A percentile compares a stretch with the other conserved stretches of the same genome.
Conservation (phyloP, 2,329 filamentous ascomycete species). For the Exophiala aquamarina region DNA sequence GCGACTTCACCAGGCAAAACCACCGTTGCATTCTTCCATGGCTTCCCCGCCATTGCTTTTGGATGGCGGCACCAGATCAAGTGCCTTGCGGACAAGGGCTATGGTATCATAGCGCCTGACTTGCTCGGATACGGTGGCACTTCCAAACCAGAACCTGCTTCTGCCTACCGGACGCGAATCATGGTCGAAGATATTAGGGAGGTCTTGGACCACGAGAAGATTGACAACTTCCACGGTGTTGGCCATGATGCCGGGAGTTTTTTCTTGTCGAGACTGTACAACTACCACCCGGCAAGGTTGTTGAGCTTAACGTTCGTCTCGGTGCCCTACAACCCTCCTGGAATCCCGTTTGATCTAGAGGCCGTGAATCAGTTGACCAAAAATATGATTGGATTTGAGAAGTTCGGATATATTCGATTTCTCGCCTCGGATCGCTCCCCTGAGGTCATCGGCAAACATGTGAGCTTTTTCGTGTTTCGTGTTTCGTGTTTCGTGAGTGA, state of each 20-base stretch:
- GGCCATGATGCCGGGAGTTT: slow-evolving; percentile 31
- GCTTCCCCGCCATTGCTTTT: slow-evolving; percentile 49
- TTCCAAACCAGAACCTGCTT: slow-evolving; percentile 39
- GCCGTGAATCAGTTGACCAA: slow-evolving; percentile 26
- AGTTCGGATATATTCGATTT: slow-evolving; percentile 30
- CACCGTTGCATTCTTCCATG: slow-evolving; percentile 46
- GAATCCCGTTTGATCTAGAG: slow-evolving; percentile 26
- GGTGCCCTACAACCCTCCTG: slow-evolving; percentile 27
- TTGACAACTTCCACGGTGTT: slow-evolving; percentile 27
- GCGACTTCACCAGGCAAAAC: slow-evolving; percentile 21
- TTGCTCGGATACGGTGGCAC: slow-evolving; percentile 41
- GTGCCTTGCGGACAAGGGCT: slow-evolving; percentile 38
- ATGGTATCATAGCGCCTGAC: slow-evolving; percentile 41
- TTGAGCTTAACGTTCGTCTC: slow-evolving; percentile 26
- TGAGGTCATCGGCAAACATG: slow-evolving; percentile 28
- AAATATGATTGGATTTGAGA: slow-evolving; percentile 25
- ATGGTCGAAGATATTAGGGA: slow-evolving; percentile 37
- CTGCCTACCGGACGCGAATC: slow-evolving; percentile 33
- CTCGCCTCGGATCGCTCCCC: slow-evolving; percentile 22
- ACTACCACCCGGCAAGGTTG: slow-evolving; percentile 27
- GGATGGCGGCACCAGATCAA: slow-evolving; percentile 45
- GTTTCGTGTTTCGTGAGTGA: no score
- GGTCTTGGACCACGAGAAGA: slow-evolving; percentile 33
- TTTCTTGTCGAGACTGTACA: slow-evolving; percentile 30
- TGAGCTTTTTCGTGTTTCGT: slow-evolving; percentile 13